Conservation (phyloP, 169 alveolate species). For the Cyclospora cayetanensis region DNA sequence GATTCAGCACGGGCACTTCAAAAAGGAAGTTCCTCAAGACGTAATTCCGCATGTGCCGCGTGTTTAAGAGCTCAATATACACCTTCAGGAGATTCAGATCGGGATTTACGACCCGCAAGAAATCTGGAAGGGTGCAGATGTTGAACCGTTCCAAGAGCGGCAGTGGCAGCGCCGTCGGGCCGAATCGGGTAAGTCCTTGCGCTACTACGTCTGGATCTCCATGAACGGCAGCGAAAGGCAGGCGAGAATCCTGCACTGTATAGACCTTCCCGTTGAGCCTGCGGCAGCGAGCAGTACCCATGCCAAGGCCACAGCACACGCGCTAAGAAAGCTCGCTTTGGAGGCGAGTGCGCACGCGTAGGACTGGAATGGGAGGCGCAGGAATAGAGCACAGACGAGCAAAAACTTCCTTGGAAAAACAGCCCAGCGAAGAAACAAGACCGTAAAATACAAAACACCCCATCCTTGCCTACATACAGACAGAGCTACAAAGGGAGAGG, state of each 20-base stretch:
- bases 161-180: slow-evolving; percentile 89
- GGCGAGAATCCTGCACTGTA: slow-evolving; percentile 87
- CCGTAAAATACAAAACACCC: neutral
- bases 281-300: neutral
- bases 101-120: slow-evolving; percentile 80
- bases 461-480: no score
- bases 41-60: slow-evolving; percentile 82
- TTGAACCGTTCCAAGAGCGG: slow-evolving; percentile 88
- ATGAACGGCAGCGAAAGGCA: slow-evolving; percentile 90
- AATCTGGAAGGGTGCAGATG: slow-evolving; percentile 80
- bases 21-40: slow-evolving; percentile 82
- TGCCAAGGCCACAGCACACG: no score
- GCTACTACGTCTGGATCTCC: slow-evolving; percentile 88
- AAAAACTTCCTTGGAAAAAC: neutral
- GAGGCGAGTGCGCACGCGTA: neutral
- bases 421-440: neutral
- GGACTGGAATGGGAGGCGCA: neutral
- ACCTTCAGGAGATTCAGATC: slow-evolving; percentile 80
- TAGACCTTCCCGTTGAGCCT: slow-evolving; percentile 85
- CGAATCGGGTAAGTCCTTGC: slow-evolving; percentile 82
- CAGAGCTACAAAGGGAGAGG: neutral
- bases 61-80: slow-evolving; percentile 80
- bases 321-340: no score
- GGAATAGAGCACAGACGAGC: neutral
- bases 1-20: slow-evolving; percentile 83